Base-by-base conservation (phyloP, 1,284 basidiomycete genomes). In the Ustilago bromivora region DNA sequence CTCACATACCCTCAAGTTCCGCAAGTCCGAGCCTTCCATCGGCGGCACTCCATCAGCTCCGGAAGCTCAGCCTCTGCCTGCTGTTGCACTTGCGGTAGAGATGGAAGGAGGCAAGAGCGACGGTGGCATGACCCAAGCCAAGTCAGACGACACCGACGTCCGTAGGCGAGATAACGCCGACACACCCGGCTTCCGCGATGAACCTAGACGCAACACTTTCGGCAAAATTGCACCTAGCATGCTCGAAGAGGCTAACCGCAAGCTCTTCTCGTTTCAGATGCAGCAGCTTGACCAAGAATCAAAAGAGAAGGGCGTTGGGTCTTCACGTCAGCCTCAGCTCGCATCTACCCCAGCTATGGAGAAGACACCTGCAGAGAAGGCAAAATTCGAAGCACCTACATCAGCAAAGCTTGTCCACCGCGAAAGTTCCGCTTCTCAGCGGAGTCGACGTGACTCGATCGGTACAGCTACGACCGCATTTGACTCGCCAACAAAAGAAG, bases 401-500 rank as follows among this genome's bases (percentile, higher is more conserved):
- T 5, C 46, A 35, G 41, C 46, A 1, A 46, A 52, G 28, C 28
- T 69, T 11, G 58, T 62, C 23, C 63, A 66, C 10, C 62, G 69
- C 15, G 54, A 62, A 23, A 66, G 66, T 40, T 47, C 61, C n/a
- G 71, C 66, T 2, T 75, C 72, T 13, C 63, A 75, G 38, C 36
- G 63, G 10, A 75, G 70, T 19, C 49, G 78, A 40, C 75, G 69
- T 9, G 59, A 67, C 53, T 81, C 79, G 23, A 73, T 81, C 58
- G 75, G 63, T 5, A 74, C 77, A 6, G 79, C 71, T 2, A 77
- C 73, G 12, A 81, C 79, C 4, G 79, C 79, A 3, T 70, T 81
- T 35, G 79, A 81, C 54, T 69, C 73, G n/a, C 68, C 73, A 17
- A 71, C 65, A 2, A 61, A 53, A 13, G 73, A 71, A 3, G 73